A percentile compares a stretch with the other conserved stretches of the same genome.
Conservation (phyloP, 192 early-diverging fungal species). For the Haplosporangium gracile region DNA sequence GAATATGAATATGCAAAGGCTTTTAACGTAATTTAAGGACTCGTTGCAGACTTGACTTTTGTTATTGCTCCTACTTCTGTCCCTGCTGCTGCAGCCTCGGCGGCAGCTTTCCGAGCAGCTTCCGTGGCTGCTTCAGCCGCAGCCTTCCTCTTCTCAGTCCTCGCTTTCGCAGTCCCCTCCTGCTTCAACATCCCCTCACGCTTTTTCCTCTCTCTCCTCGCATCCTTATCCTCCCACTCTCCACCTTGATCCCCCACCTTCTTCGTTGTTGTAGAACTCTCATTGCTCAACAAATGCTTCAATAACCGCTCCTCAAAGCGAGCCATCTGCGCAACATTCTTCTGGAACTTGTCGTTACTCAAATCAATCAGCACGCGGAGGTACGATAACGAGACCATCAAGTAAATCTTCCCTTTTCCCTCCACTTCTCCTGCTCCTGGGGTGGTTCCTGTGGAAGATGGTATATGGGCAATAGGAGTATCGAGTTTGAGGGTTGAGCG, state of each 20-base stretch:
- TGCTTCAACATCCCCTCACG: slow-evolving; percentile 57
- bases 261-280: background rate
- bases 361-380: slow-evolving; percentile 55
- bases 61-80: background rate
- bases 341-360: slow-evolving; percentile 62
- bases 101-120: background rate
- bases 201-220: slow-evolving; percentile 57
- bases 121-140: slow-evolving; percentile 10
- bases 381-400: slow-evolving; percentile 59
- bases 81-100: background rate
- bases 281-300: slow-evolving; percentile 19
- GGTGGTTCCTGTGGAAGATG: slow-evolving; percentile 22
- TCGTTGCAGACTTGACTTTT: background rate
- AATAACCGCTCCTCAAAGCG: slow-evolving; percentile 30
- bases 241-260: slow-evolving; percentile 50
- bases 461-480: slow-evolving; percentile 64
- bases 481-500: slow-evolving; percentile 66
- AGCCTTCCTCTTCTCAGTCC: background rate
- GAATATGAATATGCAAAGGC: too few relatives aligned
- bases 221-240: slow-evolving; percentile 60
- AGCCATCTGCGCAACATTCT: slow-evolving; percentile 42
- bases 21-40: background rate
- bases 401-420: slow-evolving; percentile 36
- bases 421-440: background rate
- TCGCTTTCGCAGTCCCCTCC: slow-evolving; percentile 14